Base-by-base conservation (phyloP, 345 rosid genomes). In the Pistacia vera region DNA sequence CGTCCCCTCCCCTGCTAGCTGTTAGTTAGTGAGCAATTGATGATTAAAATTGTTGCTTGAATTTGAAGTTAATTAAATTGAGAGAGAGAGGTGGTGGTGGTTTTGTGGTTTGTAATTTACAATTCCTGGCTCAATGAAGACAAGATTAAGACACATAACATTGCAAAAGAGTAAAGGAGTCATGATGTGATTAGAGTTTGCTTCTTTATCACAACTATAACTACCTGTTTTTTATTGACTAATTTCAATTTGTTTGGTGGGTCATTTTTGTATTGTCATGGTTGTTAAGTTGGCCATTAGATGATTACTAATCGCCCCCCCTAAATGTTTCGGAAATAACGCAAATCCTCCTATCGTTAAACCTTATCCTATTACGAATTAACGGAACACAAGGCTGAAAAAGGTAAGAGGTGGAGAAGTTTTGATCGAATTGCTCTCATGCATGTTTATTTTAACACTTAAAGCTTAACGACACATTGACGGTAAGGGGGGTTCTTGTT, bases 141-240 rank as follows among this genome's bases (percentile, higher is more conserved):
- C 17, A 41, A 61, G 77, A 83, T 75, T 70, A 68, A 63, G 81
- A 77, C 74, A 62, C 25, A 60, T 57, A 14, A 36, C 66, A 44
- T 57, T 44, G 51, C 51, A 72, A 61, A n/a, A 30, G 54, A 52
- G 49, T 49, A 57, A 66, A 16, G 63, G 38, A 71, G 72, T 36
- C 66, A 73, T 83, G 78, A 81, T 85, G 46, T 25, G 63, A 33
- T 66, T 69, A 63, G 77, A 63, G 77, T 73, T 86, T 86, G 85
- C 89, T 83, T 86, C 76, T 77, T 80, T 73, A 62, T 75, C 82
- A 86, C 87, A 78, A 62, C 82, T 80, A 72, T 80, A 86, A 86
- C 86, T 8, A 86, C 84, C 81, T 68, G 78, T 35, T 58, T 35
- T 20, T 41, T 54, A 28, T 58, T 16, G 35, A 71, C 80, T 35